Percentiles rank a stretch among this genome's conserved stretches.
Conservation (phyloP, 805 yeast genomes). For the Ogataea neopini region DNA sequence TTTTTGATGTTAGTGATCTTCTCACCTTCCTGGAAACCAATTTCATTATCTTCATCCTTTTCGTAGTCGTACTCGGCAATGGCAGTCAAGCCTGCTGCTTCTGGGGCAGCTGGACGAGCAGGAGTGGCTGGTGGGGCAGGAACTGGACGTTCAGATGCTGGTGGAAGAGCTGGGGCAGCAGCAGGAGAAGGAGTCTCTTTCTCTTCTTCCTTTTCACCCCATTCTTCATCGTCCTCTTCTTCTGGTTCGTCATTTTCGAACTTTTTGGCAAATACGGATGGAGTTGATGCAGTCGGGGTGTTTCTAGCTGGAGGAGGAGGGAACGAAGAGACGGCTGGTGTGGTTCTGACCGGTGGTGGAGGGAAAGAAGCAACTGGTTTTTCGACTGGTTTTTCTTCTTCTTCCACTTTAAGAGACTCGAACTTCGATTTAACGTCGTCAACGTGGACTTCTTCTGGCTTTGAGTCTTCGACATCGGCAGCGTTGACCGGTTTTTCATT, state of each 20-base stretch:
- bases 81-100: conserved; percentile 46
- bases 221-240: conserved; percentile 22
- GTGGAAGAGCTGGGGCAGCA: conserved; percentile 16
- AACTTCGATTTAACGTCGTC: conserved; percentile 35
- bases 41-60: conserved; percentile 76
- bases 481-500: conserved; percentile 35
- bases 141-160: conserved; percentile 17
- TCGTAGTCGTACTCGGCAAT: conserved; percentile 79
- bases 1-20: conserved; percentile 62
- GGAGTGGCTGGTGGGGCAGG: conserved; percentile 24
- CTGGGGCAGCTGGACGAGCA: conserved; percentile 26
- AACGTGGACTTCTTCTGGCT: conserved; percentile 33
- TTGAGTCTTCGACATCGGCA: conserved; percentile 19
- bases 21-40: conserved; percentile 68
- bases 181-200: conserved; percentile 29
- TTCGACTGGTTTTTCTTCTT: conserved; percentile 29
- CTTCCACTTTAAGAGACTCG: conserved; percentile 30
- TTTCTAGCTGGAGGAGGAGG: conserved; percentile 13
- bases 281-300: conserved; percentile 14
- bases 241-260: conserved; percentile 21
- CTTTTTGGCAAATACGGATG: conserved; percentile 13
- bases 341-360: conserved; percentile 18
- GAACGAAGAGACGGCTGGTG: conserved; percentile 8
- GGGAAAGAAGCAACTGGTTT: conserved; percentile 20
- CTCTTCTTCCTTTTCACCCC: conserved; percentile 21